Conservation (phyloP, 2,329 filamentous ascomycete species). For the Gaeumannomyces tritici region DNA sequence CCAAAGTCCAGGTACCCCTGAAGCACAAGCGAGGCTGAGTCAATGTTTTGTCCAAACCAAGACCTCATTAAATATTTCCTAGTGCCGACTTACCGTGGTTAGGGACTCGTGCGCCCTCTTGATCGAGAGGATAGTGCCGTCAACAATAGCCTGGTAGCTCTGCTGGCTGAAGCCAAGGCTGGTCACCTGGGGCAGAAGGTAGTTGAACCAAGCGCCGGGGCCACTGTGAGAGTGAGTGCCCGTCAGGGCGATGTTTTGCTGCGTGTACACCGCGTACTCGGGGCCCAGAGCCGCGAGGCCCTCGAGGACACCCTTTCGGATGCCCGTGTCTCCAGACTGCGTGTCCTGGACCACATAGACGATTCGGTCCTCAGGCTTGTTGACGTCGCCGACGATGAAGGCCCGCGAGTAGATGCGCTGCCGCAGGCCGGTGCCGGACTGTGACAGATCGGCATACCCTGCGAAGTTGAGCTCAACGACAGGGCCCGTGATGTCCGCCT, state of each 20-base stretch:
- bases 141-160: constrained; percentile 81
- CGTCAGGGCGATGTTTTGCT: constrained; percentile 78
- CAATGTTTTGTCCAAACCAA: constrained; percentile 6
- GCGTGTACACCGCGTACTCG: constrained; percentile 65
- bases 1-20: constrained; percentile 61
- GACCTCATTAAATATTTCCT: neutral
- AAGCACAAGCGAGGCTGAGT: neutral
- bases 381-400: constrained; percentile 70
- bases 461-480: constrained; percentile 87
- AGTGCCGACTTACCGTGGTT: constrained; percentile 28
- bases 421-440: constrained; percentile 73
- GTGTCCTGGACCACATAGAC: constrained; percentile 84
- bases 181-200: constrained; percentile 84
- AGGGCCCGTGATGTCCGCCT: constrained; percentile 56
- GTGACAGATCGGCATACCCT: constrained; percentile 80
- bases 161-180: constrained; percentile 78
- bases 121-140: constrained; percentile 76
- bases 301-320: constrained; percentile 78
- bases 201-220: constrained; percentile 89
- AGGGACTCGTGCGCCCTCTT: constrained; percentile 68
- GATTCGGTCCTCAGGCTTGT: constrained; percentile 60
- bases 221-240: constrained; percentile 91
- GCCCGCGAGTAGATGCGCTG: constrained; percentile 83
- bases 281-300: constrained; percentile 59
- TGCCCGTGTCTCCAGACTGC: constrained; percentile 78